Evolutionary conservation across 1,284 basidiomycete species (phyloP).

Genomic region (Trichosporon inkin): DNA sequence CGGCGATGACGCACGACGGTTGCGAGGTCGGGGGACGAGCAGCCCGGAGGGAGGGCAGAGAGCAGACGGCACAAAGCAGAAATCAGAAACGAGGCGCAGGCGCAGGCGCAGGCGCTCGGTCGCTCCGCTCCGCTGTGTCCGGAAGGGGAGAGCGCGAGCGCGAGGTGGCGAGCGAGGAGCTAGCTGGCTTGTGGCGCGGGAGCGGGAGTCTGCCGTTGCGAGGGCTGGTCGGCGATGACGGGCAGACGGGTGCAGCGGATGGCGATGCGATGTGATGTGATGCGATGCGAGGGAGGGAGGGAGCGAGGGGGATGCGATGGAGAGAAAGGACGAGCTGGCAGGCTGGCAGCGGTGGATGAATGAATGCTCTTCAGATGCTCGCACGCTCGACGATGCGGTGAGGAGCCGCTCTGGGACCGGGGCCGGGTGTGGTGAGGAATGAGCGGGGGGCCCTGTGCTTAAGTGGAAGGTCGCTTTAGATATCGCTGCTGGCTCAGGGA

Average conservation of each 20-base stretch:
- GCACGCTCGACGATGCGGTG: no score
- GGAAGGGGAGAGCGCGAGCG: no score
- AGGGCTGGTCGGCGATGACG: no score
- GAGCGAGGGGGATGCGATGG: not conserved
- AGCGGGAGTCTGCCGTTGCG: not conserved
- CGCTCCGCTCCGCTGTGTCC: slow-evolving; percentile 7
- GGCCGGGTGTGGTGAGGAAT: not conserved
- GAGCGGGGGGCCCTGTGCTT: not conserved
- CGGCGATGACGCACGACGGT: not conserved
- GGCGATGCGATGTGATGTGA: not conserved
- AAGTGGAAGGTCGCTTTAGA: slow-evolving; percentile 2
- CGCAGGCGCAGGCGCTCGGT: slow-evolving; percentile 7
- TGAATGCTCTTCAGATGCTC: not conserved
- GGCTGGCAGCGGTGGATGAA: not conserved
- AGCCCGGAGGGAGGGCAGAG: no score
- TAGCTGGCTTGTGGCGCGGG: not conserved
- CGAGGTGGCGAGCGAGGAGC: not conserved
- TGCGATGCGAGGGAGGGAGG: not conserved
- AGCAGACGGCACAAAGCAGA: no score
- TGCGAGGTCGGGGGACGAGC: not conserved
- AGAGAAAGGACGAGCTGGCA: not conserved
- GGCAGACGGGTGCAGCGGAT: not conserved
- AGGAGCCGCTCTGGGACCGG: no score
- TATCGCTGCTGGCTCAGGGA: not conserved
- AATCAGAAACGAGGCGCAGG: not conserved